Conservation (phyloP, 2,329 filamentous ascomycete genomes). For the Capronia coronata region DNA sequence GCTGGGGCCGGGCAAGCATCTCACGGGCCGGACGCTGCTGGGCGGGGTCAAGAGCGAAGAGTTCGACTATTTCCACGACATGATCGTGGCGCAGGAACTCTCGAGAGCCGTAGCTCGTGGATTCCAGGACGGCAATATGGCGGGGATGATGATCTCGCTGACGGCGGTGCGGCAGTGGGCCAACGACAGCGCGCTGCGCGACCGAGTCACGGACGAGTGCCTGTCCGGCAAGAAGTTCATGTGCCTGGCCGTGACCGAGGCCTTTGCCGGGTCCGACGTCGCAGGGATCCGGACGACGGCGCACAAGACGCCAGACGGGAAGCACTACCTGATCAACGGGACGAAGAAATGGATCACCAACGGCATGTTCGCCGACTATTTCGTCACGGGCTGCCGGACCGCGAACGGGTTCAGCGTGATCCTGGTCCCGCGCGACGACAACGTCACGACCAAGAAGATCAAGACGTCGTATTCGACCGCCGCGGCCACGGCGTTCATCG, state of each 20-base stretch:
- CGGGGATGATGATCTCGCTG: constrained; percentile 55
- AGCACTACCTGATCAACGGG: constrained; percentile 53
- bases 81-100: constrained; percentile 68
- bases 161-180: constrained; percentile 68
- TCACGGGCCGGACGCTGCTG: constrained; percentile 60
- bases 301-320: constrained; percentile 54
- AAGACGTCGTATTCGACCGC: constrained; percentile 60
- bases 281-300: constrained; percentile 66
- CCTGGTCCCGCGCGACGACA: constrained; percentile 61
- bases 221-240: constrained; percentile 59
- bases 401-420: constrained; percentile 61
- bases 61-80: constrained; percentile 65
- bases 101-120: constrained; percentile 63
- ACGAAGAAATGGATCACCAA: constrained; percentile 77
- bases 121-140: constrained; percentile 75
- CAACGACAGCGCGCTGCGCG: constrained; percentile 55
- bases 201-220: constrained; percentile 61
- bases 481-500: constrained; percentile 67
- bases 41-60: constrained; percentile 65
- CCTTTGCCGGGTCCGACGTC: constrained; percentile 67
- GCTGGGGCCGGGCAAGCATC: constrained; percentile 59
- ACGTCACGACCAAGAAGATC: constrained; percentile 62
- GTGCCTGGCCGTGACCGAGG: constrained; percentile 75
- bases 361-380: constrained; percentile 63
- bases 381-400: constrained; percentile 66